Evolutionary conservation across 1,139 yeast species (phyloP), one percentile per base, ranked within the genome.

Genomic region (Pichia sp.): DNA sequence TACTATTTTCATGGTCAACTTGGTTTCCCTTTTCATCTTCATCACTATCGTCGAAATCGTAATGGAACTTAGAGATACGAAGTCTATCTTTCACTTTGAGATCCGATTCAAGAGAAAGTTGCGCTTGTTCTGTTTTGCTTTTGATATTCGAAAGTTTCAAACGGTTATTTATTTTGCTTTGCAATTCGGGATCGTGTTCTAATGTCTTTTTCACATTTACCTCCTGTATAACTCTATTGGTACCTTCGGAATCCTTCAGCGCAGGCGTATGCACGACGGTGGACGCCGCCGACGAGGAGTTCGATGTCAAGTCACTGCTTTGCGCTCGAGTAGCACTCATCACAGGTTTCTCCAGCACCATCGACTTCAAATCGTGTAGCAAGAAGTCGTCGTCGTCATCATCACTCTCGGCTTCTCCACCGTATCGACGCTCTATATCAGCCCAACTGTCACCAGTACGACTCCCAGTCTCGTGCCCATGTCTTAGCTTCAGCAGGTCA

Each of bases 281-380:
- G 3, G 63, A 58, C 3, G 58, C 54, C 1, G 60, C 55, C 29
- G 58, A 58, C 1, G 61, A 56, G 1, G 53, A 45, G 11, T 43
- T 41, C 2, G 52, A 29, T 5, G 45, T 31, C 33, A 31, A 31
- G 33, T 31, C 33, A 10, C 10, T 10, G 33, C 7, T 2, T 2
- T 31, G 7, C 9, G 33, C 10, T 31, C 33, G 7, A 10, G 7
- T 31, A 10, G 7, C 10, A 8, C 7, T 31, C 7, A 31, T 7
- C 7, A 10, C 7, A 31, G 33, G 10, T 10, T 31, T 31, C 2
- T 31, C 10, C 10, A 31, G 33, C 7, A 31, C 33, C 33, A 31
- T 41, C 45, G 36, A 11, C 6, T 36, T 38, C 16, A 51, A 36
- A 37, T 51, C 44, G 29, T 51, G 54, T 6, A 51, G 8, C 3